Evolutionary conservation across 495 filamentous ascomycete genomes (phyloP), one percentile per base, ranked within the genome.

Genomic region (Pyrenopolyporus hunteri): DNA sequence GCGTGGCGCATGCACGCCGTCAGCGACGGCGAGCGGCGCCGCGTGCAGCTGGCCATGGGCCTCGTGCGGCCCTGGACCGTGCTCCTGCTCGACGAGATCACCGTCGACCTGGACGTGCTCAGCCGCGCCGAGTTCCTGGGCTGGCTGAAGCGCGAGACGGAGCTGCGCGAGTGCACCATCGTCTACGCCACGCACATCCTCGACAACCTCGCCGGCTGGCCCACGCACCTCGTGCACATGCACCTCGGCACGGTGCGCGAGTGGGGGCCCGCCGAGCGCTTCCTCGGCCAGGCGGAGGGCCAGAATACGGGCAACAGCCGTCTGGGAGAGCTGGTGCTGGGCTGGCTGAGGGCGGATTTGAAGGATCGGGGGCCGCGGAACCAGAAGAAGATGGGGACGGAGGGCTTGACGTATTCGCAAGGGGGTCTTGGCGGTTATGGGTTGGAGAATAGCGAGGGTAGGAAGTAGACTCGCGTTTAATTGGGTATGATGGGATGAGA

Each of bases 171-270:
- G 7, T 96, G 92, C 70, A 97, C 94, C 2, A 89, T 99, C 63
- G 93, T 98, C 20, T 99, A 99, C 74, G 94, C 94, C 19, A 98
- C 94, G 14, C 94, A 99, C 72, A 97, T 99, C 48, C 72, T 99
- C 65, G 94, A 99, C 70, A 95, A 96, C 61, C 72, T 97, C 20
- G 90, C 90, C 0, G 84, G 84, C 28, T 99, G 94, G 94, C 94
- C 94, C 44, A 96, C 88, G 0, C 93, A 99, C 76, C 74, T 99
- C 44, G 92, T 96, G 45, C 93, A 97, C 65, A 96, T 98, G 92
- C 86, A 90, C 68, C 68, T 93, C 32, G 94, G 94, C 2, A 84
- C 77, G 47, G 89, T 98, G 33, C 92, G 89, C 78, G 87, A 89
- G 67, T 92, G 87, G 87, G 95, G 94, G 0, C 73, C 75, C 19